These are phyloP conservation scores for Phytopythium kandeliae DNA, from an alignment of 352 stramenopile genomes.

Conservation along the genomic window DNA sequence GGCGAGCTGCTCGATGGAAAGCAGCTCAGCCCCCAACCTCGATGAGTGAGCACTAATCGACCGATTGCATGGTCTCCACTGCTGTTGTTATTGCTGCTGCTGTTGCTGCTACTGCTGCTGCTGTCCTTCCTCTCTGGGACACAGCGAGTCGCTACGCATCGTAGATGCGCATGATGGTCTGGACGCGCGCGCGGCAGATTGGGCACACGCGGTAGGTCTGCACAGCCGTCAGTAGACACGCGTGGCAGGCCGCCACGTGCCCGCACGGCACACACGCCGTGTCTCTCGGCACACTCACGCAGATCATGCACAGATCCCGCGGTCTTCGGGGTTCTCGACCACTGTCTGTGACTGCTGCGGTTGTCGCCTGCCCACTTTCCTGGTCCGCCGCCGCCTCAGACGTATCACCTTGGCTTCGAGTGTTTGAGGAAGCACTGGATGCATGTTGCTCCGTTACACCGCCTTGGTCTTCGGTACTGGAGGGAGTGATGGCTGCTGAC, in stretches of 20 bases:
- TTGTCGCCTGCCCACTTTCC: neutral
- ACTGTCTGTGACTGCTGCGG: neutral
- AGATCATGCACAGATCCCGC: slow-evolving; percentile 36
- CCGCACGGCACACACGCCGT: slow-evolving; percentile 51
- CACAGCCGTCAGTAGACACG: slow-evolving; percentile 30
- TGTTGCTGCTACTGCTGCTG: neutral
- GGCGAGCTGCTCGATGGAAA: no score
- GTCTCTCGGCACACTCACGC: slow-evolving; percentile 31
- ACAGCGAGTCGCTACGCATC: slow-evolving; percentile 13
- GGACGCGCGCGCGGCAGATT: slow-evolving; percentile 33
- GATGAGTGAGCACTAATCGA: neutral
- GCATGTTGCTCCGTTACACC: neutral
- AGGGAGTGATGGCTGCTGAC: neutral
- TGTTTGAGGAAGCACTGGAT: no score
- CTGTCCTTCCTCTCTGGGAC: no score
- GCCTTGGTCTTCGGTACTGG: neutral
- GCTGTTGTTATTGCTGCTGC: no score
- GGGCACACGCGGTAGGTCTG: slow-evolving; percentile 25
- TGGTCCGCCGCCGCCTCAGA: neutral
- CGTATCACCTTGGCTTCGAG: neutral
- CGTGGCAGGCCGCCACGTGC: slow-evolving; percentile 39
- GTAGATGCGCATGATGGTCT: slow-evolving; percentile 40
- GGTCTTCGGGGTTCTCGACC: neutral
- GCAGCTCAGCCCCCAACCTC: no score
- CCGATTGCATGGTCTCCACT: no score